Percentiles rank a stretch among this genome's conserved stretches.
phyloP scores from a whole-genome alignment of 1,139 yeast genomes.

The Blastobotrys arbuscula region DNA sequence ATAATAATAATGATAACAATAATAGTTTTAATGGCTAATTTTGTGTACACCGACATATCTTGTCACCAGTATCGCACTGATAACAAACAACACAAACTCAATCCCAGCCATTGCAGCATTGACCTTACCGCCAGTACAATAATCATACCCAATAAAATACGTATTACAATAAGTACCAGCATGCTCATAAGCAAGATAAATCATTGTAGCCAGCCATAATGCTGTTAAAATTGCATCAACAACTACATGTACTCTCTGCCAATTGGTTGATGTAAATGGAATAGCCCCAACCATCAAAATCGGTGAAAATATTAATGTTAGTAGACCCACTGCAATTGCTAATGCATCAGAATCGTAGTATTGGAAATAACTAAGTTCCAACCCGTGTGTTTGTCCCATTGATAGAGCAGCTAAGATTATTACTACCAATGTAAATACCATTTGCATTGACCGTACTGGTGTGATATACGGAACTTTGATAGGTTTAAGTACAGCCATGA shows the following conservation, averaged over 20 bases:
- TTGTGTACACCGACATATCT: background rate
- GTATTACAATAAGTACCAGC: background rate
- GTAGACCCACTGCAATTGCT: background rate
- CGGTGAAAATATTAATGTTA: background rate
- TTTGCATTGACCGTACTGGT: background rate
- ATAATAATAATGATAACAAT: too few species aligned
- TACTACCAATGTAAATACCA: background rate
- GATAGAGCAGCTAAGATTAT: background rate
- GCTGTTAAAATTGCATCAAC: background rate
- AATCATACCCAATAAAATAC: background rate
- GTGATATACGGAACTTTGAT: background rate
- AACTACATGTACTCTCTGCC: background rate
- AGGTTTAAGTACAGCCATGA: background rate
- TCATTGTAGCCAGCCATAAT: conserved; percentile 2
- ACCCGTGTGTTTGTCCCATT: background rate
- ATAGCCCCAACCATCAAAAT: background rate
- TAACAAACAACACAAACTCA: background rate
- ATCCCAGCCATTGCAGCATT: conserved; percentile 3
- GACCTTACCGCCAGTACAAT: background rate
- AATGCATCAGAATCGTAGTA: background rate
- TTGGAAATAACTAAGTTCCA: background rate
- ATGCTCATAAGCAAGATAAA: background rate
- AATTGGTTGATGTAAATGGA: background rate
- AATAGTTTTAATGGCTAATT: too few species aligned
- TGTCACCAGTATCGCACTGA: background rate